phyloP scores from a whole-genome alignment of 164 flowering plant genomes.

The Stephania japonica region DNA sequence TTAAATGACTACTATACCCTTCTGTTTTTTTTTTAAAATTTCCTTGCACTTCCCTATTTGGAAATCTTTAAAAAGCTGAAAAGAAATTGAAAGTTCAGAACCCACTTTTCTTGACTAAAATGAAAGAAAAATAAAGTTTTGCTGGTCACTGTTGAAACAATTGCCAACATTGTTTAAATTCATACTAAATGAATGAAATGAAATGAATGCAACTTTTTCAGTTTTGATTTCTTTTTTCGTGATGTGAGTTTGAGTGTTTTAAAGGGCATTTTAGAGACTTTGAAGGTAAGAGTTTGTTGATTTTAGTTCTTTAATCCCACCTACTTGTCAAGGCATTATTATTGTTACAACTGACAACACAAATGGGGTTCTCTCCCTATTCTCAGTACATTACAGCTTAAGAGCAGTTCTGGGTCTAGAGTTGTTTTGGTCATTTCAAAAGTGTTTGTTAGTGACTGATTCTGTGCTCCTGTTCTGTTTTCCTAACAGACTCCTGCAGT shows the following conservation, averaged over 20 bases:
- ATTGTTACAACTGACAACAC: slow-evolving; percentile 3
- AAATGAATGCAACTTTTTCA: neutral
- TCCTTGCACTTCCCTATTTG: neutral
- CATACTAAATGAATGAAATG: neutral
- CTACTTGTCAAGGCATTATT: neutral
- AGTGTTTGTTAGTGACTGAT: neutral
- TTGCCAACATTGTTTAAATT: slow-evolving; percentile 5
- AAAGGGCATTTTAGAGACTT: slow-evolving; percentile 1
- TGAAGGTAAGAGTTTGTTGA: neutral
- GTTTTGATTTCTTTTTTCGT: neutral
- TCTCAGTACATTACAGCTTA: neutral
- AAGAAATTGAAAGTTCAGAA: neutral
- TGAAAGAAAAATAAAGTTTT: neutral
- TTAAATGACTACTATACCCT: slow-evolving; percentile 4
- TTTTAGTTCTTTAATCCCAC: neutral
- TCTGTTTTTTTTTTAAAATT: neutral
- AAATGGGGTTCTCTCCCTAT: neutral
- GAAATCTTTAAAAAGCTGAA: slow-evolving; percentile 1
- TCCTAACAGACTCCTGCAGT: neutral
- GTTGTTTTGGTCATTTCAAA: neutral
- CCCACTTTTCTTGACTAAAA: neutral
- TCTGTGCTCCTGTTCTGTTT: neutral
- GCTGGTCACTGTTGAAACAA: slow-evolving; percentile 1
- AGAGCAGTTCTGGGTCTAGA: neutral
- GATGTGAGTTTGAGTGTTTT: neutral